Conservation (phyloP, 2,329 filamentous ascomycete species). For the Aspergillus sp. region DNA sequence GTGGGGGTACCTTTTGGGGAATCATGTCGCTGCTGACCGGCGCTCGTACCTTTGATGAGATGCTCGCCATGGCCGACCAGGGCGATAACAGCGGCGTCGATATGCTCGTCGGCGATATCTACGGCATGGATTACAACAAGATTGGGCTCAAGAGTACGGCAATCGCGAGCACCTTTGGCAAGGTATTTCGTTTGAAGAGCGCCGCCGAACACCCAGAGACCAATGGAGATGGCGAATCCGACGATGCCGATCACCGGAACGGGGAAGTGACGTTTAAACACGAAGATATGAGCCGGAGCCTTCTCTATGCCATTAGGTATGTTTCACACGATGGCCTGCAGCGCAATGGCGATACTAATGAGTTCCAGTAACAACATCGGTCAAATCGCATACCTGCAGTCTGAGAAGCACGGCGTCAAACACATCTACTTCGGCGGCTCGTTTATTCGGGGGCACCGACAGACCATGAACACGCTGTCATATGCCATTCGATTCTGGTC, state of each 20-base stretch:
- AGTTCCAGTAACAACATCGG: constrained; percentile 83
- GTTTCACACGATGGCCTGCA: constrained; percentile 12
- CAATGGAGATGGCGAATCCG: constrained; percentile 55
- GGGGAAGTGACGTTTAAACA: constrained; percentile 29
- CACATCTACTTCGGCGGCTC: constrained; percentile 97
- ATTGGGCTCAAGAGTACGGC: constrained; percentile 94
- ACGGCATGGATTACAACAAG: constrained; percentile 92
- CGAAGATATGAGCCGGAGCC: constrained; percentile 83
- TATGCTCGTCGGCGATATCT: constrained; percentile 96
- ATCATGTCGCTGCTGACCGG: constrained; percentile 87
- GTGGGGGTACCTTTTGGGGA: constrained; percentile 97
- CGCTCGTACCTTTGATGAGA: constrained; percentile 94
- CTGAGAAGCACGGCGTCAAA: constrained; percentile 84
- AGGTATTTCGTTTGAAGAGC: constrained; percentile 90
- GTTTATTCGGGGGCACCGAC: constrained; percentile 92
- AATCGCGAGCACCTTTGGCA: constrained; percentile 94
- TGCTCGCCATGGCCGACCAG: constrained; percentile 85
- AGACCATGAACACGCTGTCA: constrained; percentile 95
- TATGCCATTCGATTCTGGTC: constrained; percentile 99
- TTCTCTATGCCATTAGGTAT: constrained; percentile 82
- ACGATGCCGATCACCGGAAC: constrained; percentile 72
- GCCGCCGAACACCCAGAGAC: constrained; percentile 71
- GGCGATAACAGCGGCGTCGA: constrained; percentile 94
- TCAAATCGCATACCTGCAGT: constrained; percentile 96
- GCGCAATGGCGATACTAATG: constrained; percentile 21